Conservation (phyloP, 1,139 yeast species). For the Nakaseomyces kungkrabaensis region DNA sequence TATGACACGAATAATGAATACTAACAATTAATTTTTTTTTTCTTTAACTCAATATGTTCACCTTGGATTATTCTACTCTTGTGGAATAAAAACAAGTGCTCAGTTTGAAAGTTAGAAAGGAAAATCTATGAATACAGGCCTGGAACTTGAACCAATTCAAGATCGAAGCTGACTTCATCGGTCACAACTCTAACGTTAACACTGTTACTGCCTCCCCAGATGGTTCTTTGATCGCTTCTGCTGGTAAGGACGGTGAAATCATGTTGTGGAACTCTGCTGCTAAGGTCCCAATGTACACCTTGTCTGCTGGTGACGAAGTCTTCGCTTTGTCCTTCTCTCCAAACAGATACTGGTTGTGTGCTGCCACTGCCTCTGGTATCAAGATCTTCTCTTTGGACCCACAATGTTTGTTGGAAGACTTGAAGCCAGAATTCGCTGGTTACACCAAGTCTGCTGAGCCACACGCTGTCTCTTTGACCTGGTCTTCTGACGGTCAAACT, state of each 20-base stretch:
- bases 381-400: conserved; percentile 98
- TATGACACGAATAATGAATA: neutral
- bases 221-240: conserved; percentile 98
- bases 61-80: neutral
- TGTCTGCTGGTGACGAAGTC: conserved; percentile 93
- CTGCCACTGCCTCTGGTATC: conserved; percentile 97
- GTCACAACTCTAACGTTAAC: conserved; percentile 99
- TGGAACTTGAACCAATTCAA: conserved; percentile 89
- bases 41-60: neutral
- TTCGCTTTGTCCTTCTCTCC: conserved; percentile 99
- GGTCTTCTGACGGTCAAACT: conserved; percentile 99
- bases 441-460: conserved; percentile 93
- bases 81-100: too few species aligned
- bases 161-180: conserved; percentile 92
- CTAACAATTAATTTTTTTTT: neutral
- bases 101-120: too few species aligned
- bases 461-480: conserved; percentile 94
- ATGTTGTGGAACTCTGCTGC: conserved; percentile 97
- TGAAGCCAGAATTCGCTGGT: conserved; percentile 94
- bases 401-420: conserved; percentile 92
- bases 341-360: conserved; percentile 99
- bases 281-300: conserved; percentile 85
- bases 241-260: conserved; percentile 99
- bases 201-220: conserved; percentile 98
- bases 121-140: conserved; percentile 41